Evolutionary conservation across 2,329 filamentous ascomycete species (phyloP), one percentile per base, ranked within the genome.

Genomic region (Colletotrichum echinochloae): DNA sequence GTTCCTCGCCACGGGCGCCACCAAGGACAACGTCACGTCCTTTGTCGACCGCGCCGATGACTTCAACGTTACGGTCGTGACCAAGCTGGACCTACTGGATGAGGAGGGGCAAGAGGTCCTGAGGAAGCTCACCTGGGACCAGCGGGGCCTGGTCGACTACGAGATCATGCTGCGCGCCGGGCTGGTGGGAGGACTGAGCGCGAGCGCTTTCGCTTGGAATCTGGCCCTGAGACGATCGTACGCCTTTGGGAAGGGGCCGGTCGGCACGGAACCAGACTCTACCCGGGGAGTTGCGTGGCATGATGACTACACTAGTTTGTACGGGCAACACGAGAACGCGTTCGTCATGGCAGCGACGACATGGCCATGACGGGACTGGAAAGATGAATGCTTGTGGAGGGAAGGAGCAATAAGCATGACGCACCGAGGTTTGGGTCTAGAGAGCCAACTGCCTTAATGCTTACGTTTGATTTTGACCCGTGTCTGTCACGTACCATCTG

Each of bases 121-220:
- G 6, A 66, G 77, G 16, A 67, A 69, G 26, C 74, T 87, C 46
- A 81, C 76, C 26, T 86, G 82, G 81, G 84, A 87, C 74, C 85
- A 87, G 76, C 82, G 83, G 66, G 82, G 81, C 3, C 76, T 87
- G 26, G 81, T 87, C 8, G 86, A 88, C 75, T 87, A 84, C 75
- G 83, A 87, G 73, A 81, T 88, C 5, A 76, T 87, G 73, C 76
- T 82, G 60, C 78, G 83, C 33, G 81, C 82, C 26, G 81, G 79
- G 14, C 76, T 81, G 23, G 82, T 87, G 67, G 80, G 80, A 0
- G 85, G 85, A 0, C 77, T 83, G 12, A 80, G 82, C 11, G 81
- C 81, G 74, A 84, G 82, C 66, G 81, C 78, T 69, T 85, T 86
- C 63, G 81, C 81, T 18, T 86, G 84, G 81, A 83, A 83, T 65